These are phyloP conservation scores for Saturnispora ahearnii DNA, from an alignment of 805 yeast species.

Conservation along the genomic window DNA sequence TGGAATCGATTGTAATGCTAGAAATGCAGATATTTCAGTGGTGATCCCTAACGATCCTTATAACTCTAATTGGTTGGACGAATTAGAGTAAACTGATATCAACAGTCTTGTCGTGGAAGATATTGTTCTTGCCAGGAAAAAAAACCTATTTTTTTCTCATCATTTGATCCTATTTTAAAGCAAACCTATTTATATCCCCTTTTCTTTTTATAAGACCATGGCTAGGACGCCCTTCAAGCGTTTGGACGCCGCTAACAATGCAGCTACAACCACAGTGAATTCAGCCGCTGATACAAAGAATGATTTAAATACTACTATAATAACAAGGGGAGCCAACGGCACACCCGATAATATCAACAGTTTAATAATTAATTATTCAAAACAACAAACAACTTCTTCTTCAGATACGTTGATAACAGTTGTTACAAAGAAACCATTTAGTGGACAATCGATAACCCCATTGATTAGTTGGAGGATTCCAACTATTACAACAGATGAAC, in stretches of 20 bases:
- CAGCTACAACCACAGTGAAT: background rate
- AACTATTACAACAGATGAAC: constrained; percentile 13
- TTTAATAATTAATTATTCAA: background rate
- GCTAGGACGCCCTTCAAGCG: background rate
- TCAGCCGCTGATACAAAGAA: background rate
- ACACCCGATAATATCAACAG: background rate
- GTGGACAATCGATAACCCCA: constrained; percentile 1
- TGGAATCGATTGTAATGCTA: too few species aligned
- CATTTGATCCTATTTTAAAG: background rate
- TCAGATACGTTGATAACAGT: constrained; percentile 6
- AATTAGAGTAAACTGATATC: too few species aligned
- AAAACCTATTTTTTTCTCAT: background rate
- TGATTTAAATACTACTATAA: background rate
- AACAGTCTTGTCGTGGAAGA: too few species aligned
- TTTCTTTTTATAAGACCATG: background rate
- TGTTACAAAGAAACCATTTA: constrained; percentile 8
- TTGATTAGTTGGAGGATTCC: constrained; percentile 9
- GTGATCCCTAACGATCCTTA: too few species aligned
- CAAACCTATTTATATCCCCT: background rate
- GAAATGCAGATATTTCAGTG: too few species aligned
- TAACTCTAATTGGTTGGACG: too few species aligned
- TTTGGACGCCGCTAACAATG: background rate
- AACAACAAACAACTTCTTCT: background rate
- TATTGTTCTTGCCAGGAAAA: background rate
- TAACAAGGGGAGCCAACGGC: background rate